Evolutionary conservation across 2,329 filamentous ascomycete genomes (phyloP).

Genomic region (Fusarium equiseti): DNA sequence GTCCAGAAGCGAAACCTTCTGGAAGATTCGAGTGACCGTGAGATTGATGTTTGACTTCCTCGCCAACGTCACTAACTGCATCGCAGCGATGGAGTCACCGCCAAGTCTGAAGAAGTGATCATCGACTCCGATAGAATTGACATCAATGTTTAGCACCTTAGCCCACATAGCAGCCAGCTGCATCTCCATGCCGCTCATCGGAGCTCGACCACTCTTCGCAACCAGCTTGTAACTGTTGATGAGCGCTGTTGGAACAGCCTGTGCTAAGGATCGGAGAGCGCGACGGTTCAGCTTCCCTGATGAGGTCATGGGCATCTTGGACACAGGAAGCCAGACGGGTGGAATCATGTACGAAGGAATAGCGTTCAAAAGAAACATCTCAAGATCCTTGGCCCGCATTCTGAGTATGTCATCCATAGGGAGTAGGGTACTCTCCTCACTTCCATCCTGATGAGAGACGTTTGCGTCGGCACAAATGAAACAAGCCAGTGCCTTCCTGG

Average conservation of each 20-base stretch:
- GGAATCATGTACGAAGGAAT: slow-evolving; percentile 57
- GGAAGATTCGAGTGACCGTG: slow-evolving; percentile 61
- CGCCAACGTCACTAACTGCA: slow-evolving; percentile 48
- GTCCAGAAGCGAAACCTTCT: slow-evolving; percentile 32
- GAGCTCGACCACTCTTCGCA: slow-evolving; percentile 46
- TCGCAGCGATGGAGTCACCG: slow-evolving; percentile 50
- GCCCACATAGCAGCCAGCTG: slow-evolving; percentile 33
- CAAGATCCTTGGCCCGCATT: slow-evolving; percentile 10
- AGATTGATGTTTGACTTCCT: slow-evolving; percentile 54
- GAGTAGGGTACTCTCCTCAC: not conserved
- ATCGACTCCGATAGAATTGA: slow-evolving; percentile 18
- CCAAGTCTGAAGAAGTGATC: slow-evolving; percentile 61
- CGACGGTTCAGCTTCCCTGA: slow-evolving; percentile 61
- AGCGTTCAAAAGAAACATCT: not conserved
- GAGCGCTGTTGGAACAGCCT: not conserved
- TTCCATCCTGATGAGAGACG: not conserved
- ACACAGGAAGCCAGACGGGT: slow-evolving; percentile 55
- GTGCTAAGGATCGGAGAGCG: slow-evolving; percentile 44
- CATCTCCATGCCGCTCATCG: slow-evolving; percentile 48
- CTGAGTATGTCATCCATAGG: slow-evolving; percentile 5
- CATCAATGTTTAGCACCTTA: slow-evolving; percentile 14
- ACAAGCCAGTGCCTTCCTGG: slow-evolving; percentile 37
- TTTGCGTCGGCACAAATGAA: slow-evolving; percentile 32
- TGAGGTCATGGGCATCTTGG: slow-evolving; percentile 56
- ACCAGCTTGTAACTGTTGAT: slow-evolving; percentile 32